These are phyloP conservation scores for Cyberlindnera amylophila DNA, from an alignment of 805 yeast species.

Conservation along the genomic window DNA sequence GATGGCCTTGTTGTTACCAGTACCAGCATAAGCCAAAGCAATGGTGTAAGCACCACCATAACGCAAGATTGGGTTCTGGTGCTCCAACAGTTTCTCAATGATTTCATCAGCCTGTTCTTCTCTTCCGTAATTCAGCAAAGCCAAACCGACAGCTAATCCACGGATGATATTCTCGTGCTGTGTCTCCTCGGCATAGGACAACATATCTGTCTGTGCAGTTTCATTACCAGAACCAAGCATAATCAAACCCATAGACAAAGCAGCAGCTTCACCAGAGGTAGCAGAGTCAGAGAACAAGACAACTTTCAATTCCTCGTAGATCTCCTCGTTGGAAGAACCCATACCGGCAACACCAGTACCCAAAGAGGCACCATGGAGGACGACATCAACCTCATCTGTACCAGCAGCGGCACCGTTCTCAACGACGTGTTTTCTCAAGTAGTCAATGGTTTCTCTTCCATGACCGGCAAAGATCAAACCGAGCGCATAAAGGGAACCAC, in stretches of 20 bases:
- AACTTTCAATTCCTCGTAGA: constrained; percentile 78
- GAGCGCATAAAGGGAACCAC: constrained; percentile 90
- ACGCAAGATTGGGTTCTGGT: constrained; percentile 80
- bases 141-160: constrained; percentile 87
- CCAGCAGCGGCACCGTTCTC: constrained; percentile 62
- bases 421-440: constrained; percentile 66
- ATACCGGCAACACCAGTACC: constrained; percentile 97
- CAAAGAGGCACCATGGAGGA: constrained; percentile 91
- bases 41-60: constrained; percentile 95
- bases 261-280: constrained; percentile 94
- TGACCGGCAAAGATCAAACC: constrained; percentile 96
- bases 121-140: constrained; percentile 79
- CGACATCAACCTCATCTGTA: constrained; percentile 69
- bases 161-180: constrained; percentile 94
- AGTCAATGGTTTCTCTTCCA: constrained; percentile 81
- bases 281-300: constrained; percentile 89
- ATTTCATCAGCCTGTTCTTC: constrained; percentile 74
- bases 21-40: constrained; percentile 95
- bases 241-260: constrained; percentile 90
- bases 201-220: constrained; percentile 70
- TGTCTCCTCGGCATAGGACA: constrained; percentile 88
- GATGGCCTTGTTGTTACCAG: constrained; percentile 86
- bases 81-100: constrained; percentile 62
- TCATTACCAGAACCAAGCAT: constrained; percentile 88
- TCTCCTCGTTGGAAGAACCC: constrained; percentile 73